A percentile compares a stretch with the other conserved stretches of the same genome.
phyloP scores from a whole-genome alignment of 129 eudicot genomes.

The Artemisia annua region DNA sequence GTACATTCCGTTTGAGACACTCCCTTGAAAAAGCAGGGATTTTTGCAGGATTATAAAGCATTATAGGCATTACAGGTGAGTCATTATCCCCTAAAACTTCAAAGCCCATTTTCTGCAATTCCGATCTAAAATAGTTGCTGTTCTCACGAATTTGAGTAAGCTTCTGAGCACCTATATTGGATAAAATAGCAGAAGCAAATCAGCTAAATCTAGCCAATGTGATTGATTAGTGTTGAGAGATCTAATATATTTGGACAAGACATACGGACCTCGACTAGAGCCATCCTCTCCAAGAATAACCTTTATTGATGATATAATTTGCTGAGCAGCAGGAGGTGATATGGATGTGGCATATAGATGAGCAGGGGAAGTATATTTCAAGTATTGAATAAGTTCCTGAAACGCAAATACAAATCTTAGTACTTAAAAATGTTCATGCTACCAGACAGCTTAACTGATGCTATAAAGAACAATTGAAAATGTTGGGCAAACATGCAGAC shows the following conservation, averaged over 20 bases:
- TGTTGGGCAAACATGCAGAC: background rate
- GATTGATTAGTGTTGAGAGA: background rate
- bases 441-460: background rate
- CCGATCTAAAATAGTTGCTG: constrained; percentile 94
- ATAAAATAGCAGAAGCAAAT: constrained; percentile 6
- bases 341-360: constrained; percentile 90
- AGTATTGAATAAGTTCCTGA: constrained; percentile 85
- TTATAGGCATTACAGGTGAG: constrained; percentile 95
- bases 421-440: background rate
- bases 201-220: background rate
- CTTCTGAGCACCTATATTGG: constrained; percentile 76
- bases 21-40: constrained; percentile 98
- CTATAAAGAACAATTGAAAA: background rate
- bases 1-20: constrained; percentile 83
- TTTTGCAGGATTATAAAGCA: constrained; percentile 96
- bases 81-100: constrained; percentile 98
- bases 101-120: constrained; percentile 92
- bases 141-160: constrained; percentile 93
- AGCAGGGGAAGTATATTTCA: constrained; percentile 86
- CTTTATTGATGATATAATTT: constrained; percentile 81
- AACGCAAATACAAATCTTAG: constrained; percentile 4
- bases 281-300: constrained; percentile 97
- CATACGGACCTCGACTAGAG: constrained; percentile 74
- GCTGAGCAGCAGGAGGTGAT: constrained; percentile 98
- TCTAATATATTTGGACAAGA: background rate